Conservation (phyloP, 23 red algal genomes). For the Cyanidioschyzon merolae region DNA sequence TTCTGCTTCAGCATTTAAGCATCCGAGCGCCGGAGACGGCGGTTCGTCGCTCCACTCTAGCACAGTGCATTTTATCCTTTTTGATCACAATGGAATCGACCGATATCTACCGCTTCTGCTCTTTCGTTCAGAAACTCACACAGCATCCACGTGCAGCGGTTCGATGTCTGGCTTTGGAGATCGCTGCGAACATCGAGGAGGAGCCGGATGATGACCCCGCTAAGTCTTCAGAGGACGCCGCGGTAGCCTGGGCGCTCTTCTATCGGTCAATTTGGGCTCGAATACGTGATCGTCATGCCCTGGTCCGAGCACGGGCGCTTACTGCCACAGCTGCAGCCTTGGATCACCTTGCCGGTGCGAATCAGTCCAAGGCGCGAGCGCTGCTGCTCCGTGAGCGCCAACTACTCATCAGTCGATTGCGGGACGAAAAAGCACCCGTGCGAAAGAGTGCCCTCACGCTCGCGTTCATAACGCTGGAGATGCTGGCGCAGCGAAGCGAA, state of each 20-base stretch:
- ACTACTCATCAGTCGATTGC: neutral
- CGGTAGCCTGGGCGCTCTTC: slow-evolving; percentile 10
- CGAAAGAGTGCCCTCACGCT: neutral
- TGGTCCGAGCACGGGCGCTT: neutral
- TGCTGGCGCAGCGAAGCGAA: neutral
- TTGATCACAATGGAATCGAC: neutral
- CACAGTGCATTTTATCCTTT: neutral
- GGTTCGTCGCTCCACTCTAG: neutral
- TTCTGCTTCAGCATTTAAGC: neutral
- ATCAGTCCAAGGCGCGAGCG: neutral
- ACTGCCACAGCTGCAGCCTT: neutral
- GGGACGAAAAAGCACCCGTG: neutral
- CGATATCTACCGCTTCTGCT: neutral
- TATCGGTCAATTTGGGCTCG: neutral
- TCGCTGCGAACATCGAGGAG: slow-evolving; percentile 6
- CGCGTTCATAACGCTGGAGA: neutral
- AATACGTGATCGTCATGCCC: neutral
- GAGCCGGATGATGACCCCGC: neutral
- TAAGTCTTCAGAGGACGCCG: neutral
- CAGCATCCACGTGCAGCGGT: slow-evolving; percentile 2
- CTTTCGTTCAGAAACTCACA: neutral
- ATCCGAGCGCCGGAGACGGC: neutral
- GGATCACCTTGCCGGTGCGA: neutral
- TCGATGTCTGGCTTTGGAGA: neutral
- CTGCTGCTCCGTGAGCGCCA: neutral